Base-by-base conservation (phyloP, 1,139 yeast species). In the Yarrowia galli region DNA sequence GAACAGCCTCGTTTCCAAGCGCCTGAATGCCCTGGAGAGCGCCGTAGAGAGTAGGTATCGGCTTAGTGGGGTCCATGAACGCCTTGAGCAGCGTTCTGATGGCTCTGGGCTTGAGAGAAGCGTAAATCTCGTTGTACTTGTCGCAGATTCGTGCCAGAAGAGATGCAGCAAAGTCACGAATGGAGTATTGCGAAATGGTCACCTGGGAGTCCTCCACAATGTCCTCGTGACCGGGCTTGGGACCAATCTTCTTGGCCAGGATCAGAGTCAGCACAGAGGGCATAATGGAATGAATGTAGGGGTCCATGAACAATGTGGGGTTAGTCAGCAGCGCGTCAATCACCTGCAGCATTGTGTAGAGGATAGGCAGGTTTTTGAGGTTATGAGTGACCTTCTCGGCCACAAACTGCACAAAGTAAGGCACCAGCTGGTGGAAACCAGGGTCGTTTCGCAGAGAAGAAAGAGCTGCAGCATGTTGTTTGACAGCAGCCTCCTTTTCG, bases 311-410 rank as follows among this genome's bases (percentile, higher is more conserved):
- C 61, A 96, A 88, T 28, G 97, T 89, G 68, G 88, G 88, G 78
- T 96, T 96, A 64, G 90, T 87, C 63, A 93, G 84, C 66, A 96
- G 82, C 0, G 98, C 95, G 71, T 91, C 89, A 25, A 95, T 87
- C 69, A 92, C 93, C 77, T 92, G 97, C 71, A 96, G 81, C 93
- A 95, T 92, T 12, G 97, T 91, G n/a, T 91, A 84, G 68, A 95
- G 81, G 43, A 91, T 80, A 20, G 86, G 87, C 63, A 91, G 82
- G 74, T 89, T 89, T 73, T 91, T 86, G 72, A 95, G 83, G 75
- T 92, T 95, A 75, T 92, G 91, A 1, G 98, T 92, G 69, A 95
- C 89, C 74, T 96, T 97, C 76, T 96, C 99, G 15, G 98, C 97
- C 35, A 92, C 92, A 77, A 95, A 93, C 76, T 95, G 98, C 68